Evolutionary conservation across 371 early-diverging fungal genomes (phyloP).

Genomic region (Mortierella sp.): DNA sequence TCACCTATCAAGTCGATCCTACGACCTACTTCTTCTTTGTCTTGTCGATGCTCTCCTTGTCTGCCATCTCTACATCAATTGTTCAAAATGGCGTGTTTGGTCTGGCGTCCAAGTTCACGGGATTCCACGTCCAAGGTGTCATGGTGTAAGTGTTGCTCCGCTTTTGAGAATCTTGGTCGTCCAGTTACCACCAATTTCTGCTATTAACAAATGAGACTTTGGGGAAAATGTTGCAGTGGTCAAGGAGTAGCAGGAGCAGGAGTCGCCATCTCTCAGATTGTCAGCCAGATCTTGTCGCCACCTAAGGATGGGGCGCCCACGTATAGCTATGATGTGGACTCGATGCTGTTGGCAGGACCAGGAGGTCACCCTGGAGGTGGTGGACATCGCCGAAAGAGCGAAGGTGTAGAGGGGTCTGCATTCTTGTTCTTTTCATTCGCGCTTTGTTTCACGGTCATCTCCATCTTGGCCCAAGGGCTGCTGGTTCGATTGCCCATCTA

Average conservation of each 20-base stretch:
- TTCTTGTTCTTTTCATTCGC: constrained; percentile 70
- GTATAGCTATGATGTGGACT: constrained; percentile 9
- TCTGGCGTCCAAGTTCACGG: constrained; percentile 77
- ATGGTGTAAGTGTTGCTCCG: constrained; percentile 61
- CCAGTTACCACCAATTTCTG: neutral
- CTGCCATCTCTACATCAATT: constrained; percentile 73
- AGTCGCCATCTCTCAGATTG: constrained; percentile 66
- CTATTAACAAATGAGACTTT: neutral
- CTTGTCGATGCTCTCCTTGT: constrained; percentile 64
- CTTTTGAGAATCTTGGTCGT: neutral
- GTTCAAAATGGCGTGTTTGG: constrained; percentile 80
- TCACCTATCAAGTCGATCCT: constrained; percentile 46
- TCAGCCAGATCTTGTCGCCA: constrained; percentile 56
- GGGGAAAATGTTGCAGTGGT: constrained; percentile 8
- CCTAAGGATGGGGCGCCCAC: constrained; percentile 28
- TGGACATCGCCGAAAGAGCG: constrained; percentile 11
- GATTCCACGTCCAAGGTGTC: constrained; percentile 77
- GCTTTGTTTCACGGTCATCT: constrained; percentile 57
- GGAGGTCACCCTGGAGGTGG: constrained; percentile 16
- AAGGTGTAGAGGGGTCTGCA: constrained; percentile 60
- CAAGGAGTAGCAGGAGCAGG: constrained; percentile 70
- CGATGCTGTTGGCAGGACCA: constrained; percentile 6
- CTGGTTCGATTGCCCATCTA: constrained; percentile 63
- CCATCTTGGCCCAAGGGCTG: constrained; percentile 59
- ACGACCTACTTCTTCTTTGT: constrained; percentile 70